Evolutionary conservation across 345 rosid species (phyloP).

Genomic region (Eucalyptus cloeziana): DNA sequence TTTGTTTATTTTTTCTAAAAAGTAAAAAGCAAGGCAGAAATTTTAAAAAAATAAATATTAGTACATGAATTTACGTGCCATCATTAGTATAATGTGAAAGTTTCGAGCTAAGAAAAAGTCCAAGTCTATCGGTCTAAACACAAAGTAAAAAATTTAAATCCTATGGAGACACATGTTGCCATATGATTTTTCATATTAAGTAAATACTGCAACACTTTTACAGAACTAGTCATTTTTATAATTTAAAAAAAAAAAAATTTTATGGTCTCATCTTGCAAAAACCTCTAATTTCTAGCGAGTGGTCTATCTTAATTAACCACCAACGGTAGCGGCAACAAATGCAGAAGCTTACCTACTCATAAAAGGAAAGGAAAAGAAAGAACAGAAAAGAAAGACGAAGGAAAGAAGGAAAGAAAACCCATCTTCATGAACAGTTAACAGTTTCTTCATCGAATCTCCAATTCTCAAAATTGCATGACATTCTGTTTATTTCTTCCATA

Average conservation of each 20-base stretch:
- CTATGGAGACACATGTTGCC: background rate
- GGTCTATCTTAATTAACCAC: background rate
- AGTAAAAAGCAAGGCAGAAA: background rate
- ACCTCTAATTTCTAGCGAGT: background rate
- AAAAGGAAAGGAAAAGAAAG: background rate
- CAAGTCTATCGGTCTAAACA: background rate
- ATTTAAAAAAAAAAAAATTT: background rate
- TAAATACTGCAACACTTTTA: background rate
- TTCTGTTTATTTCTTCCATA: background rate
- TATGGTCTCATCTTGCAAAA: background rate
- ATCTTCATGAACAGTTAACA: background rate
- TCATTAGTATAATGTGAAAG: background rate
- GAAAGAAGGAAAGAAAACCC: background rate
- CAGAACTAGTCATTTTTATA: background rate
- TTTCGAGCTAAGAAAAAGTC: background rate
- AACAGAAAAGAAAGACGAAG: background rate
- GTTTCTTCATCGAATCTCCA: background rate
- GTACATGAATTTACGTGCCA: background rate
- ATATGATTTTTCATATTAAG: background rate
- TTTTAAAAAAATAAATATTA: background rate
- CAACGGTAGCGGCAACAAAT: background rate
- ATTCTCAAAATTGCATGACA: background rate
- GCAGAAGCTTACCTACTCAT: background rate
- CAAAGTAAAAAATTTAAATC: background rate
- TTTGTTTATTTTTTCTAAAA: background rate